Evolutionary conservation across 2,329 filamentous ascomycete genomes (phyloP), one percentile per base, ranked within the genome.

Genomic region (Achaetomium macrosporum): DNA sequence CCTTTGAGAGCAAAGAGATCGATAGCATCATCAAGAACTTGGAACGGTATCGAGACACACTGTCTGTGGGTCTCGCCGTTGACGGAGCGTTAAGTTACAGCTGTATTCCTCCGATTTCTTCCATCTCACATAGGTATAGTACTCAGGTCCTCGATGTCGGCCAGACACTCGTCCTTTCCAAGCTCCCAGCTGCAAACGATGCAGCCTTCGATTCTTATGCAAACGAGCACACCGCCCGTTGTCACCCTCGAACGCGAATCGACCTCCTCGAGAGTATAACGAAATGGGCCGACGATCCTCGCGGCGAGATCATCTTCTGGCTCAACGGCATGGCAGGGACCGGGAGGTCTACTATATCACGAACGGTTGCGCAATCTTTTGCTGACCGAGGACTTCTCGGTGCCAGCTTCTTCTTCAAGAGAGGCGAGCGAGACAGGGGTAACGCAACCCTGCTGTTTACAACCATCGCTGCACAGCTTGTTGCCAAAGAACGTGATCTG

Each of bases 341-440:
- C 0, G 69, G 69, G 1, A 72, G 72, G 47, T 73, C 69, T 0
- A 72, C 68, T 8, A 67, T 73, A 2, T 64, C 67, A 7, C 67
- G 63, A 0, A 69, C 66, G 0, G 19, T 71, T 2, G 66, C 67
- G 19, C 29, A 45, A 2, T 41, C 40, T 31, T 57, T 57, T 40
- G 47, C 50, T 12, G 29, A 53, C 8, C 13, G 49, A 33, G 30
- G 30, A 2, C 12, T 53, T 8, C 63, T 71, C 37, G 65, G 62
- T 15, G 67, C 66, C 2, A 71, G 66, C 53, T 76, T 76, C 56
- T 75, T 75, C 61, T 76, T 76, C 60, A 73, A 72, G 47, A 68
- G 64, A 54, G 71, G 68, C 1, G 70, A 72, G 47, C 62, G 57
- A 4, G 69, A 74, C 55, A 65, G 69, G 29, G 65, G 68, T 2